Conservation (phyloP, 768 basidiomycete genomes). For the Amanita rubescens region DNA sequence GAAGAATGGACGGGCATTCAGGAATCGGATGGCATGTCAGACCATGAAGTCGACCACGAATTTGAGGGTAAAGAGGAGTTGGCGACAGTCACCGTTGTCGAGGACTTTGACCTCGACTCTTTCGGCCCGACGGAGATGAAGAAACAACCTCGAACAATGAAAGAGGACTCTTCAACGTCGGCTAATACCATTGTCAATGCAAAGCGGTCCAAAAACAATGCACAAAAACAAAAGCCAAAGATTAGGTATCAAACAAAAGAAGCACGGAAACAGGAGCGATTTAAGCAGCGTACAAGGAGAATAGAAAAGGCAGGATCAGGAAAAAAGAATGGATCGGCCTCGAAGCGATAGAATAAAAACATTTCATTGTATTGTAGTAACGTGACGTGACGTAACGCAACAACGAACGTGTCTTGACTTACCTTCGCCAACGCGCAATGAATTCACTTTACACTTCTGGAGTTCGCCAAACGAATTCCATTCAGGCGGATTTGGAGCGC, state of each 20-base stretch:
- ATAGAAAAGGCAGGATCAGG: conserved; percentile 12
- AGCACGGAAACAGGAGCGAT: conserved; percentile 10
- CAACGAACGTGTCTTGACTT: neutral
- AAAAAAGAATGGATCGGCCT: neutral
- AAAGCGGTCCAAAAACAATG: conserved; percentile 3
- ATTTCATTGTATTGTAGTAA: neutral
- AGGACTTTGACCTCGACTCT: conserved; percentile 75
- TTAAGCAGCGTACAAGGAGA: conserved; percentile 13
- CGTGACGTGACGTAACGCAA: neutral
- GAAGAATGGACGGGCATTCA: conserved; percentile 44
- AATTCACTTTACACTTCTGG: conserved; percentile 94
- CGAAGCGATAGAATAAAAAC: neutral
- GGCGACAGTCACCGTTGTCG: conserved; percentile 86
- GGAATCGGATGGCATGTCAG: conserved; percentile 21
- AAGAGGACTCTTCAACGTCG: no score
- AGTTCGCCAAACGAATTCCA: conserved; percentile 83
- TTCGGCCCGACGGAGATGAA: conserved; percentile 13
- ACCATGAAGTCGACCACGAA: conserved; percentile 50
- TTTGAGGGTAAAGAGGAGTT: conserved; percentile 80
- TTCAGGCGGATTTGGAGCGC: conserved; percentile 81
- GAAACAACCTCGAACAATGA: neutral
- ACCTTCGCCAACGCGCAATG: conserved; percentile 38
- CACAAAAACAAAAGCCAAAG: conserved; percentile 12
- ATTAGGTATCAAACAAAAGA: conserved; percentile 15
- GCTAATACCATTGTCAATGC: neutral